Conservation (phyloP, 2,329 filamentous ascomycete genomes). For the Neonectria neomacrospora region DNA sequence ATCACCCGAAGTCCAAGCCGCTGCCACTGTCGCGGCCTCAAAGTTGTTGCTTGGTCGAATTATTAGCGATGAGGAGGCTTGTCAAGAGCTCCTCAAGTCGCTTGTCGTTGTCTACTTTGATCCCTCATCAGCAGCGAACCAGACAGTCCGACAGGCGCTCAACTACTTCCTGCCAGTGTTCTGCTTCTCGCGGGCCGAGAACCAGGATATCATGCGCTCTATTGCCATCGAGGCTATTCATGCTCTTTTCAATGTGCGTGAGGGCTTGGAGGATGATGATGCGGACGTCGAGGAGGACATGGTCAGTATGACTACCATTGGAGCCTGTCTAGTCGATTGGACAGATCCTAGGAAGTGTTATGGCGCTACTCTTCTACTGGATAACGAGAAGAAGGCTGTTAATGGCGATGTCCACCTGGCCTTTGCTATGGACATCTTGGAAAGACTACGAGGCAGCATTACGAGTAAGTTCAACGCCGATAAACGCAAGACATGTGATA, state of each 20-base stretch:
- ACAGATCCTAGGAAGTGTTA: slow-evolving; percentile 88
- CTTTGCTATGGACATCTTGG: slow-evolving; percentile 80
- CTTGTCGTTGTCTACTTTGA: slow-evolving; percentile 91
- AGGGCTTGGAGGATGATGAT: slow-evolving; percentile 79
- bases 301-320: slow-evolving; percentile 81
- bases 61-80: slow-evolving; percentile 75
- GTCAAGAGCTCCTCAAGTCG: slow-evolving; percentile 81
- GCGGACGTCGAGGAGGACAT: slow-evolving; percentile 81
- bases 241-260: slow-evolving; percentile 77
- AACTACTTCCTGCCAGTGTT: slow-evolving; percentile 97
- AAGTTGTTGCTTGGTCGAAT: slow-evolving; percentile 87
- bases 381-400: slow-evolving; percentile 71
- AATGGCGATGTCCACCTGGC: slow-evolving; percentile 84
- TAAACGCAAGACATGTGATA: slow-evolving; percentile 7
- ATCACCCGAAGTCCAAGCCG: slow-evolving; percentile 79
- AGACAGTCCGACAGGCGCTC: slow-evolving; percentile 84
- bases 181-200: slow-evolving; percentile 84
- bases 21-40: slow-evolving; percentile 81
- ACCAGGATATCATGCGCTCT: slow-evolving; percentile 82
- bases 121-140: slow-evolving; percentile 81
- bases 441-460: slow-evolving; percentile 74
- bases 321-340: slow-evolving; percentile 90
- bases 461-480: slow-evolving; percentile 66
- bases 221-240: slow-evolving; percentile 81
- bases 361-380: slow-evolving; percentile 60